phyloP scores from a whole-genome alignment of 2,329 filamentous ascomycete genomes.

The Phaeosphaeriaceae sp. region DNA sequence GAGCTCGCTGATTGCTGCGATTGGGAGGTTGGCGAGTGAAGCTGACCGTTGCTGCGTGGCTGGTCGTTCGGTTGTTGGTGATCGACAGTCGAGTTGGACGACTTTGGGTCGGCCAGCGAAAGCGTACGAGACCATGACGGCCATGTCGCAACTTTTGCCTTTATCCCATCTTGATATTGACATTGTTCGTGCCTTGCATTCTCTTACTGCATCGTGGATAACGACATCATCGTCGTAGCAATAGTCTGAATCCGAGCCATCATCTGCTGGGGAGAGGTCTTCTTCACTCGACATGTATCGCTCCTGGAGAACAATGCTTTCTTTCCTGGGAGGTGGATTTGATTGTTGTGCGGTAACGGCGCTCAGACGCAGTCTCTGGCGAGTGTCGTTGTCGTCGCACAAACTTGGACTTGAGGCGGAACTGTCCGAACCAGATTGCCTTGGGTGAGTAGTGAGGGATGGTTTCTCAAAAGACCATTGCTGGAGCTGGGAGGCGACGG shows the following conservation, averaged over 20 bases:
- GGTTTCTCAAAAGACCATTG: conserved; percentile 48
- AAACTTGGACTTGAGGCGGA: conserved; percentile 44
- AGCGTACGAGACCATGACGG: conserved; percentile 46
- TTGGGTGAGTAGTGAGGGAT: conserved; percentile 27
- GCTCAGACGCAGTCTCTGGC: conserved; percentile 43
- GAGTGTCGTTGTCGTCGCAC: conserved; percentile 35
- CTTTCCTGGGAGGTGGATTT: conserved; percentile 21
- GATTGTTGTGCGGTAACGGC: conserved; percentile 24
- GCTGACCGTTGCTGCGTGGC: conserved; percentile 36
- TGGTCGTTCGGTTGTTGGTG: conserved; percentile 21
- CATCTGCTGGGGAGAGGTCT: conserved; percentile 46
- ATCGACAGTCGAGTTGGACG: conserved; percentile 42
- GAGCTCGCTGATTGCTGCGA: conserved; percentile 35
- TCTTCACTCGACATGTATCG: conserved; percentile 50
- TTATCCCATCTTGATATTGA: conserved; percentile 42
- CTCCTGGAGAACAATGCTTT: conserved; percentile 40
- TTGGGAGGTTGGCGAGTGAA: conserved; percentile 42
- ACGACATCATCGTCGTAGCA: conserved; percentile 41
- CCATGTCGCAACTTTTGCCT: conserved; percentile 45
- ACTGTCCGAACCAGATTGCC: conserved; percentile 38
- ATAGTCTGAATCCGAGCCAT: conserved; percentile 36
- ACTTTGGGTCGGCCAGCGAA: conserved; percentile 48
- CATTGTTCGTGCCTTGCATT: conserved; percentile 40
- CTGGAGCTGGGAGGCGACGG: conserved; percentile 42
- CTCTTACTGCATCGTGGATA: conserved; percentile 35